Conservation (phyloP, 805 yeast genomes). For the Sungouiella thailandica region DNA sequence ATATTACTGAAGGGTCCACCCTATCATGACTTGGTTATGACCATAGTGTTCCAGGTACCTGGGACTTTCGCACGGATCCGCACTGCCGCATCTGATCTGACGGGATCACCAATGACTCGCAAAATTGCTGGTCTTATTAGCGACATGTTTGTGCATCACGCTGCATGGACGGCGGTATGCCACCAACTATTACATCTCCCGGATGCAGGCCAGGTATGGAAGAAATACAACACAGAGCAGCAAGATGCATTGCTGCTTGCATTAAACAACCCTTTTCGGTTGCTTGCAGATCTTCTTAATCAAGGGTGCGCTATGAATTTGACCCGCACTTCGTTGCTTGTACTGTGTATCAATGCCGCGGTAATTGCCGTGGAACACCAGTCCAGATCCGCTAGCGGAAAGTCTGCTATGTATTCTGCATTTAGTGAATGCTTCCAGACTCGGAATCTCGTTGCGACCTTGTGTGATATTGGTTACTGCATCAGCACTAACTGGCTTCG, state of each 20-base stretch:
- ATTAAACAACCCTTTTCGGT: conserved; percentile 8
- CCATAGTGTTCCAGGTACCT: too few species aligned
- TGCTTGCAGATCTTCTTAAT: conserved; percentile 10
- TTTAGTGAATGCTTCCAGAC: conserved; percentile 9
- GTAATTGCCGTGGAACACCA: not conserved
- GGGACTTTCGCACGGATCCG: too few species aligned
- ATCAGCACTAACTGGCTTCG: not conserved
- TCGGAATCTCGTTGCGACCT: conserved; percentile 6
- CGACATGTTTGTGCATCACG: not conserved
- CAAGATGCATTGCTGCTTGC: conserved; percentile 5
- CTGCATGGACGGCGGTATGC: not conserved
- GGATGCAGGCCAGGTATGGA: not conserved
- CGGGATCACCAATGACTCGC: too few species aligned
- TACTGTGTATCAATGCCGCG: not conserved
- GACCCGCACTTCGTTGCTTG: not conserved
- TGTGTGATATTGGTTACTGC: conserved; percentile 10
- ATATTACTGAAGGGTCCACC: too few species aligned
- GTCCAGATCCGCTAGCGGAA: not conserved
- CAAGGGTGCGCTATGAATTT: conserved; percentile 3
- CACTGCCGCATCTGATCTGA: too few species aligned
- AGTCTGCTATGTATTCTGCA: conserved; percentile 4
- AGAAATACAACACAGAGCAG: not conserved
- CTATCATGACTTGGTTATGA: too few species aligned
- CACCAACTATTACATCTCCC: not conserved
- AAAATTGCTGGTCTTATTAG: not conserved